A percentile compares a stretch with the other conserved stretches of the same genome.
phyloP scores from a whole-genome alignment of 2,329 filamentous ascomycete species.

The Epichloe coenophiala region DNA sequence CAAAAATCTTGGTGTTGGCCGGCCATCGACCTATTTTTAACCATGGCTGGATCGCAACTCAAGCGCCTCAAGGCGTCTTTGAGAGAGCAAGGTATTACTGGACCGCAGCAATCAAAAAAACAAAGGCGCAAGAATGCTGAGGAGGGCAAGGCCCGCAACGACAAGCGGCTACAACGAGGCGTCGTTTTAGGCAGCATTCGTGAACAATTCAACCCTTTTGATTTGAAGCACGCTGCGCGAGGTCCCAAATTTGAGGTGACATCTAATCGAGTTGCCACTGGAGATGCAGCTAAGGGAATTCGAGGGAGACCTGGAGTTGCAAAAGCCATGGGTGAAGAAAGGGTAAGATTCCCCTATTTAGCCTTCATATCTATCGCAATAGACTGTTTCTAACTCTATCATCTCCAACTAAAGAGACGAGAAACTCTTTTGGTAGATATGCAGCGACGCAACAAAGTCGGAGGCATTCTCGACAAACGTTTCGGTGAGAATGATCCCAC shows the following conservation, averaged over 20 bases:
- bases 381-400: slow-evolving; percentile 7
- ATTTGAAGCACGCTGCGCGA: slow-evolving; percentile 67
- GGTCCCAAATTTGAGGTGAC: slow-evolving; percentile 79
- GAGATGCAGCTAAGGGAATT: slow-evolving; percentile 42
- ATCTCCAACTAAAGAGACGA: slow-evolving; percentile 40
- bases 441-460: slow-evolving; percentile 78
- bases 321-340: slow-evolving; percentile 77
- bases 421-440: slow-evolving; percentile 82
- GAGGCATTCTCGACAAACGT: slow-evolving; percentile 80
- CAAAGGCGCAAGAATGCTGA: slow-evolving; percentile 65
- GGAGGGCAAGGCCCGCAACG: slow-evolving; percentile 48
- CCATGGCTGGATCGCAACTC: slow-evolving; percentile 89
- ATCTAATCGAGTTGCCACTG: slow-evolving; percentile 43
- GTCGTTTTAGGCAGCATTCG: slow-evolving; percentile 74
- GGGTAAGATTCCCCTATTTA: slow-evolving; percentile 33
- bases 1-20: slow-evolving; percentile 7
- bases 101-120: slow-evolving; percentile 90
- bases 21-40: slow-evolving; percentile 10
- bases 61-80: slow-evolving; percentile 91
- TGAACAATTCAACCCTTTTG: slow-evolving; percentile 96
- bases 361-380: background rate
- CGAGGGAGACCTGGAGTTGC: slow-evolving; percentile 69
- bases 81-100: slow-evolving; percentile 76
- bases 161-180: slow-evolving; percentile 64
- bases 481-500: slow-evolving; percentile 92